Base-by-base conservation (phyloP, 768 basidiomycete genomes). In the Pisolithus microcarpus region DNA sequence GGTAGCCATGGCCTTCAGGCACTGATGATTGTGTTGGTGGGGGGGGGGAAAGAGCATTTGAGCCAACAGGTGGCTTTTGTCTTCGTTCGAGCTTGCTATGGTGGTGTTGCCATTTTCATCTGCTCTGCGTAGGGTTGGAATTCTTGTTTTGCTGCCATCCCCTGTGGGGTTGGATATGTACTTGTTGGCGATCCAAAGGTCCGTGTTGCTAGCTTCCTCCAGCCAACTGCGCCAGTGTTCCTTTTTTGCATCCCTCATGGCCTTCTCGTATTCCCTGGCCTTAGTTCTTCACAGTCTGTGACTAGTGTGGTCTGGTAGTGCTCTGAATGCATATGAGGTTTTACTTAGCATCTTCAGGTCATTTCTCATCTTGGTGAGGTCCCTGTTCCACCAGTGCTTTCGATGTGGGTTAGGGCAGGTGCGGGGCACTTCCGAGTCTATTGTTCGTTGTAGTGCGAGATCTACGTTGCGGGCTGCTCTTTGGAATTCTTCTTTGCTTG, bases 331-430 rank as follows among this genome's bases (percentile, higher is more conserved):
- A 19, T 52, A 48, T 0, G 63, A 28, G 0, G 48, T 21, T 0
- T 52, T 34, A 3, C 57, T 52, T 16, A 65, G 31, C 43, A 56
- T 52, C 5, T 61, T 53, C 0, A 55, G 46, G 5, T 57, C 36
- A 7, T 48, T 55, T 11, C 58, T 58, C 24, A 58, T 28, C 0
- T 55, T 44, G 0, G 47, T 48, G 3, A 75, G 66, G 0, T 68
- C 67, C 15, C 52, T 45, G 9, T 48, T 61, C 67, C 63, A 74
- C 72, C 70, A 73, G 2, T 59, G 19, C 31, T 70, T 71, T 2
- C 52, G 23, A 47, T 61, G 61, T 2, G 61, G 63, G 2, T 48
- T 52, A 0, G 60, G 58, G 24, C 56, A 51, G 21, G 21, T 23
- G 21, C 21, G 21, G 21, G 66, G 68, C 0, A 67, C 61, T 6